A percentile compares a stretch with the other conserved stretches of the same genome.
Conservation (phyloP, 148 eudicot genomes). For the Hydrangea macrophylla region DNA sequence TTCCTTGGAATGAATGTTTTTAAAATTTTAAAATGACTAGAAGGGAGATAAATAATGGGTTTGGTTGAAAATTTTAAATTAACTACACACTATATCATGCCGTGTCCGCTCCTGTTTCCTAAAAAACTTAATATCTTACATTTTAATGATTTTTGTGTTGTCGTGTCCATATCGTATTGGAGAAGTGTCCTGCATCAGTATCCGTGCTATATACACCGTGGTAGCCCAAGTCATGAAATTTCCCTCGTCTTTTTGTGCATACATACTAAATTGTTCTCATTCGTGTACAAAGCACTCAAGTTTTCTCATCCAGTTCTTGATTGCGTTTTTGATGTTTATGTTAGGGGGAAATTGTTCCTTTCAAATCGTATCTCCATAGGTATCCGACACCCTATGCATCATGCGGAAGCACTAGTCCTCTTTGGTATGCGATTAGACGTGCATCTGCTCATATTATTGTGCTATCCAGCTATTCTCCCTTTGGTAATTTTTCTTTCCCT, state of each 20-base stretch:
- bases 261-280: neutral
- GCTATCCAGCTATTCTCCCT: constrained; percentile 89
- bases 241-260: neutral
- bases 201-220: too few species aligned
- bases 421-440: constrained; percentile 89
- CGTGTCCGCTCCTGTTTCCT: too few species aligned
- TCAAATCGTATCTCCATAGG: constrained; percentile 73
- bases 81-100: too few species aligned
- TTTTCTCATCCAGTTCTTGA: constrained; percentile 1
- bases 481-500: constrained; percentile 49
- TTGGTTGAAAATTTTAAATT: too few species aligned
- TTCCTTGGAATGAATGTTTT: too few species aligned
- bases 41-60: too few species aligned
- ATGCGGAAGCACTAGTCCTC: constrained; percentile 64
- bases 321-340: constrained; percentile 9
- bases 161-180: too few species aligned
- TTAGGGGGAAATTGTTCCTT: constrained; percentile 79
- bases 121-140: too few species aligned
- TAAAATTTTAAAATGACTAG: too few species aligned
- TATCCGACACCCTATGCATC: constrained; percentile 77
- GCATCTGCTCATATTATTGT: constrained; percentile 96
- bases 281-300: neutral
- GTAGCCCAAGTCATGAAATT: too few species aligned
- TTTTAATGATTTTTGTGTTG: too few species aligned
- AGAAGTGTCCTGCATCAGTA: too few species aligned